Base-by-base conservation (phyloP, 2,329 filamentous ascomycete species). In the Elsinoe necatrix region DNA sequence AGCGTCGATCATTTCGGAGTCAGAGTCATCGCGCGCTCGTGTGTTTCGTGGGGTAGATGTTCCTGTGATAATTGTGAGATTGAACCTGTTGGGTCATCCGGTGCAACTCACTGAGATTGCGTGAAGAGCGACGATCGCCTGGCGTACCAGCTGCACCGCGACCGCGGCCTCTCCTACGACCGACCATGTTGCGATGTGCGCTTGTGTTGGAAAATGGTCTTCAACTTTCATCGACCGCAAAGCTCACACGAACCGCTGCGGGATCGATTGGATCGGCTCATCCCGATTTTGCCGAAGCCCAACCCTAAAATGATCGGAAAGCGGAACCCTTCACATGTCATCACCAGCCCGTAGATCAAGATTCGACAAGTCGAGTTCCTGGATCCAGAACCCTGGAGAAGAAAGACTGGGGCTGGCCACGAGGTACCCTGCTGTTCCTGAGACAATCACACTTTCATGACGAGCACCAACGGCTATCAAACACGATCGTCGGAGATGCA, bases 31-130 rank as follows among this genome's bases (percentile, higher is more conserved):
- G 34, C 48, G 48, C 18, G n/a, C 12, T 54, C 50, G 29, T 20
- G 25, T 48, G n/a, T 23, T 48, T 8, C 54, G 54, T 25, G 54
- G 54, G 7, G 54, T 56, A n/a, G 54, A 56, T 37, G 54, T 56
- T 34, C 54, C 54, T 56, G 41, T 20, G 8, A 34, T 21, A 25
- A 20, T 20, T 39, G 21, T 45, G 23, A 45, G 14, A 2, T 14
- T 27, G 14, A 54, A 18, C 3, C 41, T 41, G 8, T 16, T 20
- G 14, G 18, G 21, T 18, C 25, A 12, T 21, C 23, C n/a, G 14
- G 1, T 25, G 27, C n/a, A 20, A 45, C 52, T 20, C 9, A 55
- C 52, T 42, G 25, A 35, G 12, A 16, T 23, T 45, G 43, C 54
- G 18, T 21, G 21, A 31, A n/a, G 54, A 56, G 25, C 54, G 54